Evolutionary conservation across 2,329 filamentous ascomycete genomes (phyloP).

Genomic region (Talaromyces rugulosus): DNA sequence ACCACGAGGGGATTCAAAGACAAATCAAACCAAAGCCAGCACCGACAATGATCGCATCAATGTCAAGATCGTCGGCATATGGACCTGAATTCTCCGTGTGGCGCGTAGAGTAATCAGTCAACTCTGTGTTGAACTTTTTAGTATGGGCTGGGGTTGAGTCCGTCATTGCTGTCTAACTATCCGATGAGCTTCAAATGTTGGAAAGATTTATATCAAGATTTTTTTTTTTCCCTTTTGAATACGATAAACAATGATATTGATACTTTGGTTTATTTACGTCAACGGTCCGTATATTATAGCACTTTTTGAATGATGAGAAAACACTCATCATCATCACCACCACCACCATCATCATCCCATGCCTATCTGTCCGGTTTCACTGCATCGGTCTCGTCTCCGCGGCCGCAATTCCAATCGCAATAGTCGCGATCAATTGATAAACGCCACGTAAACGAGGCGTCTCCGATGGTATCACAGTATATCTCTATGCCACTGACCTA

Average conservation of each 20-base stretch:
- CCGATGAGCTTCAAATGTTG: neutral
- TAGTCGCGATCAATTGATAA: neutral
- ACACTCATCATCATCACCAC: neutral
- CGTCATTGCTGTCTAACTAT: neutral
- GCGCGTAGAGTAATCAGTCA: neutral
- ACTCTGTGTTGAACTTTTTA: neutral
- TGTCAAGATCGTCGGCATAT: constrained; percentile 17
- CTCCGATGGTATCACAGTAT: neutral
- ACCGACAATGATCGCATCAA: constrained; percentile 27
- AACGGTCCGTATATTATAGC: neutral
- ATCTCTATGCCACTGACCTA: neutral
- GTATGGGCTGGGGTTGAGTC: neutral
- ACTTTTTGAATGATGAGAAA: neutral
- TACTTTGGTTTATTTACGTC: neutral
- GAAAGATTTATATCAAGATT: neutral
- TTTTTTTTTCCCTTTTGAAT: neutral
- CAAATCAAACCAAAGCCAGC: constrained; percentile 21
- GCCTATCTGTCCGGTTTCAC: neutral
- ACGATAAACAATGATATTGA: neutral
- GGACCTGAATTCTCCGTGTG: constrained; percentile 7
- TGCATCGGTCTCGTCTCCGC: neutral
- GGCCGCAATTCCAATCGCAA: neutral
- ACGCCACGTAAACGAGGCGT: neutral
- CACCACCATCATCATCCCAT: too few species aligned
- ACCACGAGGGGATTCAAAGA: neutral